A percentile compares a stretch with the other conserved stretches of the same genome.
phyloP scores from a whole-genome alignment of 805 yeast species.

The Candida nemodendra region DNA sequence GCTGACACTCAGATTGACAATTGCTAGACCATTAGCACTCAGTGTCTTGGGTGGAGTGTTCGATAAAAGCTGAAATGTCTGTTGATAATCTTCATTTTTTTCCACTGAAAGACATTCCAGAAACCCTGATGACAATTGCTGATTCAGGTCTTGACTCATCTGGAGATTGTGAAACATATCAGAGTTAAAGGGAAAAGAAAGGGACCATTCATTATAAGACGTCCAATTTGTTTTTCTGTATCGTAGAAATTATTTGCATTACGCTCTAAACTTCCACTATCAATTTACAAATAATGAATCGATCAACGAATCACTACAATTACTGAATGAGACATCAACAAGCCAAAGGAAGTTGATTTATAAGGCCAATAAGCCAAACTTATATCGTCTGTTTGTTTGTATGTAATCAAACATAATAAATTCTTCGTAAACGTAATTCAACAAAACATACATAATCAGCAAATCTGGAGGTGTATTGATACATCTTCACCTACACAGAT shows the following conservation, averaged over 20 bases:
- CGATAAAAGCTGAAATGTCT: slow-evolving; percentile 42
- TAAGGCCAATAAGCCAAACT: not conserved
- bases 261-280: too few relatives aligned
- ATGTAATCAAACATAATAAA: slow-evolving; percentile 2
- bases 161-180: not conserved
- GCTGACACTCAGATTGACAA: slow-evolving; percentile 60
- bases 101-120: slow-evolving; percentile 45
- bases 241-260: too few relatives aligned
- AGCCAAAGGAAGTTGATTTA: too few relatives aligned
- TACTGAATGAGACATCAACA: too few relatives aligned
- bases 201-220: not conserved
- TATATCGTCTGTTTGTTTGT: not conserved
- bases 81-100: slow-evolving; percentile 50
- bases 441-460: slow-evolving; percentile 3
- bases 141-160: slow-evolving; percentile 13
- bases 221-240: too few relatives aligned
- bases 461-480: not conserved
- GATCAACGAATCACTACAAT: too few relatives aligned
- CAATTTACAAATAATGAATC: too few relatives aligned
- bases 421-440: slow-evolving; percentile 11
- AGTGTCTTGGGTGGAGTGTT: slow-evolving; percentile 60
- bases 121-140: slow-evolving; percentile 35
- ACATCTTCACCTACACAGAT: too few relatives aligned
- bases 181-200: not conserved
- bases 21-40: slow-evolving; percentile 73